phyloP scores from a whole-genome alignment of 805 yeast species.

The Wickerhamomyces ciferrii region DNA sequence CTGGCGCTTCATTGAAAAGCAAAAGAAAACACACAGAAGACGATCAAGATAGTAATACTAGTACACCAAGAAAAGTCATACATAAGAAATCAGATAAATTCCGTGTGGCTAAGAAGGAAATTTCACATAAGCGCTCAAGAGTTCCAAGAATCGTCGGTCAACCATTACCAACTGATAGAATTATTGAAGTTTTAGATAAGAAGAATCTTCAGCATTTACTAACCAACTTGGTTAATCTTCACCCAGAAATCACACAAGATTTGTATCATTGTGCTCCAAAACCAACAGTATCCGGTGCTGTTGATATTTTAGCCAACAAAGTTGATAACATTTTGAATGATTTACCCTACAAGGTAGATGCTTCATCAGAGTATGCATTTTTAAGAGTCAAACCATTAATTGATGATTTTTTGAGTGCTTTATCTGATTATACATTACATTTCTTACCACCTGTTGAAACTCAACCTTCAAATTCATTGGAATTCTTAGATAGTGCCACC shows the following conservation, averaged over 20 bases:
- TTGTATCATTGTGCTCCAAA: slow-evolving; percentile 48
- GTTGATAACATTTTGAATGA: slow-evolving; percentile 34
- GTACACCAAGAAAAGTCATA: slow-evolving; percentile 2
- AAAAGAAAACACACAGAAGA: slow-evolving; percentile 14
- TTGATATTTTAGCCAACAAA: slow-evolving; percentile 41
- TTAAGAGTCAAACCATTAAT: slow-evolving; percentile 64
- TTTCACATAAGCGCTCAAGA: slow-evolving; percentile 22
- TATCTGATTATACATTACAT: slow-evolving; percentile 69
- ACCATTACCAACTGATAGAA: slow-evolving; percentile 54
- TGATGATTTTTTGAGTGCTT: slow-evolving; percentile 62
- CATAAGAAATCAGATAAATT: slow-evolving; percentile 7
- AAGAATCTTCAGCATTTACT: slow-evolving; percentile 48
- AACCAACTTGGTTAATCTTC: slow-evolving; percentile 43
- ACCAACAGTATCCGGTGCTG: slow-evolving; percentile 48
- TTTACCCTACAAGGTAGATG: slow-evolving; percentile 75
- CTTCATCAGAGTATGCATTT: slow-evolving; percentile 69
- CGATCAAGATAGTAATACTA: slow-evolving; percentile 2
- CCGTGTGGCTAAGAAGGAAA: slow-evolving; percentile 6
- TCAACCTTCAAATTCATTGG: slow-evolving; percentile 45
- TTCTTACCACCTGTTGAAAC: slow-evolving; percentile 68
- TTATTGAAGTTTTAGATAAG: slow-evolving; percentile 65
- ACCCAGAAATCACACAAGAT: slow-evolving; percentile 57
- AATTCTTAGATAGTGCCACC: slow-evolving; percentile 59
- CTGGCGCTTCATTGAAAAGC: slow-evolving; percentile 1
- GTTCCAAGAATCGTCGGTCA: slow-evolving; percentile 41